Base-by-base conservation (phyloP, 1,284 basidiomycete genomes). In the Moniliella sp. region DNA sequence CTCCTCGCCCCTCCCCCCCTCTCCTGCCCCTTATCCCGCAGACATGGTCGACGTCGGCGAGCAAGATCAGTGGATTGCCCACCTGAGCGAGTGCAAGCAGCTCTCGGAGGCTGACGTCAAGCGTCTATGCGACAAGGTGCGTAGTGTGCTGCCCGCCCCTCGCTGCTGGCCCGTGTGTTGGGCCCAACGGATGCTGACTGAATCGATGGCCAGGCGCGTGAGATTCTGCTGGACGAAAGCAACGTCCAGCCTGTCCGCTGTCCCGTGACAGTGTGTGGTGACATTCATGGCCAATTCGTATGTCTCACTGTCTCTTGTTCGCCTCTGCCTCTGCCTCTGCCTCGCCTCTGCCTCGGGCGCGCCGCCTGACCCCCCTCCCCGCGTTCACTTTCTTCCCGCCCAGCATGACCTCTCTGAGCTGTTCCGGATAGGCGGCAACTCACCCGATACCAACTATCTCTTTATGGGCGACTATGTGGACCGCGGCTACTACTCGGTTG, bases 401-500 rank as follows among this genome's bases (percentile, higher is more conserved):
- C 62, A 94, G 86, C 86, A 94, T 65, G 91, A 99, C 68, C 76
- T 99, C 35, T 91, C 84, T 39, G 91, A 97, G 64, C 76, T 99
- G 28, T 99, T 99, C 68, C 78, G 86, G 35, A 97, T 99, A 61
- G 88, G 91, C 34, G 91, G 88, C 40, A 94, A 94, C 68, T 94
- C 86, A 26, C 91, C 88, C 37, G 91, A 97, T 67, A 94, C 91
- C 43, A 99, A 97, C 67, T 99, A 99, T 65, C 78, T 99, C 49
- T 99, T 99, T 69, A 99, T 99, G 91, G 91, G 91, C 28, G 88
- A 99, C 69, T 97, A 94, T 59, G 91, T 97, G 49, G 91, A 97
- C 68, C 76, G 91, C 57, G 88, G 88, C 16, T 97, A 94, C 69
- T 97, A 97, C 68, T 93, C 83, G 11, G 91, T 99, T 33, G 88